A percentile compares a stretch with the other conserved stretches of the same genome.
phyloP scores from a whole-genome alignment of 805 yeast genomes.

The Saturnispora kantuleensis region DNA sequence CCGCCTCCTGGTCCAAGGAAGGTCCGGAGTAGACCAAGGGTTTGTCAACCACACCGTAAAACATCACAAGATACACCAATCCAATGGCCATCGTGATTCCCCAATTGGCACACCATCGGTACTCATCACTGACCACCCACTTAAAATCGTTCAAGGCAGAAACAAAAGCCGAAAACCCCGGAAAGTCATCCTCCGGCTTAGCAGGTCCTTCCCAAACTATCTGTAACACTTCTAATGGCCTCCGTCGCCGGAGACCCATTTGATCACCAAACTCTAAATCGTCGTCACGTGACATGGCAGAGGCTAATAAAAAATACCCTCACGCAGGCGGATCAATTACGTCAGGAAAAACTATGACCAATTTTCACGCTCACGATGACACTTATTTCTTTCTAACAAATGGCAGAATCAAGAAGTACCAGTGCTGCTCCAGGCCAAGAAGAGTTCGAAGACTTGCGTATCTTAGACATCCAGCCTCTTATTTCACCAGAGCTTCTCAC shows the following conservation, averaged over 20 bases:
- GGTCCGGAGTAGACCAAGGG: background rate
- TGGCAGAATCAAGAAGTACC: conserved; percentile 8
- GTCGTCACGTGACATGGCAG: background rate
- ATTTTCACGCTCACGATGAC: background rate
- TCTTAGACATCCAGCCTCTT: conserved; percentile 87
- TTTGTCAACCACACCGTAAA: background rate
- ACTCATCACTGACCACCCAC: background rate
- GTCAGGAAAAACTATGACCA: conserved; percentile 2
- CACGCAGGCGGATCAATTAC: background rate
- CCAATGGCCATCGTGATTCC: background rate
- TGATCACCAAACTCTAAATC: conserved; percentile 2
- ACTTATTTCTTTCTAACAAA: background rate
- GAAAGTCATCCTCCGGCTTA: background rate
- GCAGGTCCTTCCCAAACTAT: background rate
- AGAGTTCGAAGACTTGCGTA: conserved; percentile 65
- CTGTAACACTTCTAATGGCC: background rate
- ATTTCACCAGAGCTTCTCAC: conserved; percentile 88
- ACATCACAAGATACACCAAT: background rate
- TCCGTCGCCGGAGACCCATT: background rate
- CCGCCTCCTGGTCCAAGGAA: background rate
- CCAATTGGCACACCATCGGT: background rate
- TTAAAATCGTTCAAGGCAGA: background rate
- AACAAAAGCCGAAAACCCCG: background rate
- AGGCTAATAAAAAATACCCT: background rate
- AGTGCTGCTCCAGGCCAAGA: conserved; percentile 43